These are phyloP conservation scores for Neurospora sp. DNA, from an alignment of 495 filamentous ascomycete species.

Conservation along the genomic window DNA sequence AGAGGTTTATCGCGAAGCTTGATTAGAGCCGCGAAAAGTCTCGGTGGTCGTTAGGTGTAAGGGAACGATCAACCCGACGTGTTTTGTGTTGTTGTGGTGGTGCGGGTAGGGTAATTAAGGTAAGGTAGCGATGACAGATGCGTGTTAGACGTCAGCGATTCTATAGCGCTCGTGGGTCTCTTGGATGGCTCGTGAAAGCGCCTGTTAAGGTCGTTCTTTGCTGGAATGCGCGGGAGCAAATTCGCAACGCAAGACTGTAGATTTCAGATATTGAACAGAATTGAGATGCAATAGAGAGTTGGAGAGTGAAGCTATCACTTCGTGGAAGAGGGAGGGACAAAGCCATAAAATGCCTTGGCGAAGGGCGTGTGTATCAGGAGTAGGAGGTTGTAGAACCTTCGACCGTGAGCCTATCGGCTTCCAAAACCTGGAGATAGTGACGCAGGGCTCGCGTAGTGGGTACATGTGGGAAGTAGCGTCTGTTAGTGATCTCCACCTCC, in stretches of 20 bases:
- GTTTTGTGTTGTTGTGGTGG: neutral
- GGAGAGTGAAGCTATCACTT: neutral
- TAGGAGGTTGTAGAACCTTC: conserved; percentile 24
- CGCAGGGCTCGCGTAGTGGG: conserved; percentile 17
- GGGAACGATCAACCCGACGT: neutral
- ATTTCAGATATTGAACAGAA: neutral
- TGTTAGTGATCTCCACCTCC: neutral
- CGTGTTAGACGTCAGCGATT: neutral
- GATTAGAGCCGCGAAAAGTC: neutral
- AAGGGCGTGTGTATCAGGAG: conserved; percentile 7
- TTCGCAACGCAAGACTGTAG: neutral
- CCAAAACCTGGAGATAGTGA: conserved; percentile 12
- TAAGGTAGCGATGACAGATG: neutral
- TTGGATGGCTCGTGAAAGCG: neutral
- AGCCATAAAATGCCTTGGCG: conserved; percentile 12
- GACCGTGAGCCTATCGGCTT: conserved; percentile 21
- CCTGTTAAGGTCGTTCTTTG: neutral
- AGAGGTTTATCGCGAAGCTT: neutral
- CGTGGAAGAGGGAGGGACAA: conserved; percentile 3
- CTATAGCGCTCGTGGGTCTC: neutral
- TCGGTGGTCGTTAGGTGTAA: neutral
- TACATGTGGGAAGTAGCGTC: neutral
- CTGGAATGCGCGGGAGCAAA: neutral
- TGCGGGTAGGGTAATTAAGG: neutral
- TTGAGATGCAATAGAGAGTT: neutral